Base-by-base conservation (phyloP, 306 rosid genomes). In the Comarum palustre region DNA sequence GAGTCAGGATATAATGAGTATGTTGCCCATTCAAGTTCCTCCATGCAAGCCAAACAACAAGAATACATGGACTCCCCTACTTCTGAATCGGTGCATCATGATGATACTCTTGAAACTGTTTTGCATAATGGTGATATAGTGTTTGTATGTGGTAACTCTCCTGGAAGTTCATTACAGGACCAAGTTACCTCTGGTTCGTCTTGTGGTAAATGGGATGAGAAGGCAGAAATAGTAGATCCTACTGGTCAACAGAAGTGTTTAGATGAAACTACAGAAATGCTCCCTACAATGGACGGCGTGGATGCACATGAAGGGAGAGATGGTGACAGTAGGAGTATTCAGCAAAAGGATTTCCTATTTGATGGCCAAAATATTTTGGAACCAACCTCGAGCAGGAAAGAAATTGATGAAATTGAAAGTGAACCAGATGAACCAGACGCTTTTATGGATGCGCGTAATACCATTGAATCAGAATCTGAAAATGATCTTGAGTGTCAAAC, bases 391-490 rank as follows among this genome's bases (percentile, higher is more conserved):
- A 73, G 77, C 41, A 17, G 69, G 78, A 77, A 69, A 72, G 86
- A 74, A 70, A 51, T 80, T 41, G 89, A 88, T 75, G 99, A 94
- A 65, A 62, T 81, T 65, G 97, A 90, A 39, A 91, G 97, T 73
- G 97, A 89, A 71, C 87, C 88, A 25, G 99, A 94, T 69, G 97
- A 91, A 73, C 86, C 89, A 25, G 99, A 91, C 72, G 82, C 81
- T 81, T 92, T 84, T 75, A 67, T 85, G 95, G 99, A 94, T 88
- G 97, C 97, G 4, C 99, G 90, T 62, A 94, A 94, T 84, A 86
- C 88, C 65, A 90, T 91, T 15, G 99, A 91, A 59, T 88, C 90
- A 14, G 99, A 94, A 80, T 85, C 89, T 69, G 99, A 94, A 87
- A 84, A 63, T 75, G 96, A 91, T 83, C 66, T 78, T 80, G 96